Base-by-base conservation (phyloP, 2,329 filamentous ascomycete genomes). In the Gaeumannomyces tritici region DNA sequence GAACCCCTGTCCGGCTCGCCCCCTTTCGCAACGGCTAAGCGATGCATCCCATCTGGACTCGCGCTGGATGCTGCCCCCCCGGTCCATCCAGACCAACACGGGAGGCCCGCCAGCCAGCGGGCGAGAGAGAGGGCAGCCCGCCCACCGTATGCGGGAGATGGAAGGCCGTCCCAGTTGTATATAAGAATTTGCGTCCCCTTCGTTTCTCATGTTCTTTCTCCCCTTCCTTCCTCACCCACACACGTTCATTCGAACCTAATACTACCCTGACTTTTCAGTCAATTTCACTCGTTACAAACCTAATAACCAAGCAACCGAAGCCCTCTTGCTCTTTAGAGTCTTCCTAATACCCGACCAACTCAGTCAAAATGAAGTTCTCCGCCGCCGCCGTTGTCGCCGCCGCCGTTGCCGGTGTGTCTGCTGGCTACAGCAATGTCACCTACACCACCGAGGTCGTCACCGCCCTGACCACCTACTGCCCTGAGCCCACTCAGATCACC, bases 391-490 rank as follows among this genome's bases (percentile, higher is more conserved):
- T 82, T 68, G 72, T 81, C 72, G 81, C 81, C 70, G 77, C 80
- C 74, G 79, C 74, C 72, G 76, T 77, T 70, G 80, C 79, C 73
- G 77, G 67, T 68, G 69, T 72, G 66, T 61, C 59, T 29, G 59
- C 59, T 24, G 62, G 64, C 64, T 67, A 63, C 63, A 65, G 66
- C 66, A 71, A 82, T 74, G 77, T 78, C 68, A 79, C 77, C 73
- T 83, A 83, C 75, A 81, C 80, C 76, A 90, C 87, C 68, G 84
- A 88, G 80, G 78, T 85, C 67, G 83, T 91, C 67, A 86, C 84
- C 64, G 75, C 78, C 63, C 84, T 84, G 79, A 86, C 83, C 77
- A 91, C 88, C 73, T 90, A 81, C 84, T 91, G 89, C 85, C 87
- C 89, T 27, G 79, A 72, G 67, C 74, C 88, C 67, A 90, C 88